These are phyloP conservation scores for Lipomyces chichibuensis DNA, from an alignment of 805 yeast genomes.

Conservation along the genomic window DNA sequence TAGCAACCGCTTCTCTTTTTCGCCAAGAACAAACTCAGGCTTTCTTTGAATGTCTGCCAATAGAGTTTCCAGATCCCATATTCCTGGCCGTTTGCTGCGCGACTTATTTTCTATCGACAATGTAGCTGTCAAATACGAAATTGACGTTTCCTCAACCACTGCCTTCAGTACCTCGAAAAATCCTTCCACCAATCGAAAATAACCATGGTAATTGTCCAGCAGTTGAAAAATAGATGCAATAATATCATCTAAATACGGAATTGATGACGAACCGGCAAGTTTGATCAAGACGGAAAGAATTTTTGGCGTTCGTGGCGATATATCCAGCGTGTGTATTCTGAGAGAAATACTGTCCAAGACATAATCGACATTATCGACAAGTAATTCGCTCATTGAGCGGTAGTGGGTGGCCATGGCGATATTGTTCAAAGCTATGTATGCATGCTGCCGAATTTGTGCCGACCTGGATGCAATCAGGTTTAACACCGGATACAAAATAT, in stretches of 20 bases:
- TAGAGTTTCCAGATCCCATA: slow-evolving; percentile 36
- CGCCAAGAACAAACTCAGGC: slow-evolving; percentile 41
- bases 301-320: slow-evolving; percentile 73
- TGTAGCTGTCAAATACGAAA: slow-evolving; percentile 4
- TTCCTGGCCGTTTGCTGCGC: slow-evolving; percentile 21
- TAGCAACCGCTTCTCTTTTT: slow-evolving; percentile 10
- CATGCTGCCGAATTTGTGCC: slow-evolving; percentile 51
- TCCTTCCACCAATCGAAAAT: slow-evolving; percentile 68
- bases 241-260: slow-evolving; percentile 71
- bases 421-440: slow-evolving; percentile 56
- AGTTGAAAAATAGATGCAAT: slow-evolving; percentile 73
- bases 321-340: slow-evolving; percentile 66
- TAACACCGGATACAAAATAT: slow-evolving; percentile 69
- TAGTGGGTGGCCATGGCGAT: slow-evolving; percentile 57
- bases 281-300: slow-evolving; percentile 69
- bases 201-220: slow-evolving; percentile 84
- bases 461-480: slow-evolving; percentile 68
- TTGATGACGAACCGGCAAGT: slow-evolving; percentile 67
- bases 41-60: slow-evolving; percentile 35
- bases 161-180: slow-evolving; percentile 72
- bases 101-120: slow-evolving; percentile 19
- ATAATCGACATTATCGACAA: slow-evolving; percentile 75
- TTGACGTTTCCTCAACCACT: slow-evolving; percentile 48
- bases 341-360: slow-evolving; percentile 76
- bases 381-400: slow-evolving; percentile 56